Evolutionary conservation across 768 basidiomycete genomes (phyloP), one percentile per base, ranked within the genome.

Genomic region (Hericium erinaceus): DNA sequence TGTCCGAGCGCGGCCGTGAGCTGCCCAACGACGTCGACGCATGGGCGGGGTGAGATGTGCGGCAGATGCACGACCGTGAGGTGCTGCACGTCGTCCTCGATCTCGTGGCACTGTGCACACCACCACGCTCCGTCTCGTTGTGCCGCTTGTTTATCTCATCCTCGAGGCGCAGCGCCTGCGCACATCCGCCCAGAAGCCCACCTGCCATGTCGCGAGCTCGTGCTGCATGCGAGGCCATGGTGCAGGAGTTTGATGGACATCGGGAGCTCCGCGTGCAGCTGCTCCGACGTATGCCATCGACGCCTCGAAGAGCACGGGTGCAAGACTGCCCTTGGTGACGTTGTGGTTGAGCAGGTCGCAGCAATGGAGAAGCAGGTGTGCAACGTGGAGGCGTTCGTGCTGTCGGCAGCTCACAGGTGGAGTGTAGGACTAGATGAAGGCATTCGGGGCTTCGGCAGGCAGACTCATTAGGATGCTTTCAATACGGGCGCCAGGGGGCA

Each of bases 221-320:
- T 74, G 54, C 78, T 75, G 4, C 74, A 67, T 0, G 73, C 74
- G 38, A 89, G 74, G 16, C 87, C 89, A 16, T 70, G 72, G 59
- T 87, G 77, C 57, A 91, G 68, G 16, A 84, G 72, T 4, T 59
- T 61, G 16, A 90, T 69, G 64, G 87, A 85, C 1, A 70, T 66
- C 0, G 91, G 91, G 3, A 93, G 77, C 60, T 93, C 91, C 0
- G 77, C 73, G 0, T 78, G 78, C 7, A 93, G 77, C 60, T 91
- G 86, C 0, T 79, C 85, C 89, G 20, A 89, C 74, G 67, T 91
- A 93, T 51, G 87, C 84, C 46, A 81, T 80, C 0, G 87, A 89
- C 6, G 88, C 87, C 22, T 85, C 82, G 22, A 89, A 73, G 12
- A 92, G 79, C 4, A 83, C 69, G 0, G 81, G 73, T 1, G 87